A percentile compares a stretch with the other conserved stretches of the same genome.
phyloP scores from a whole-genome alignment of 306 rosid species.

The Corylus americana region DNA sequence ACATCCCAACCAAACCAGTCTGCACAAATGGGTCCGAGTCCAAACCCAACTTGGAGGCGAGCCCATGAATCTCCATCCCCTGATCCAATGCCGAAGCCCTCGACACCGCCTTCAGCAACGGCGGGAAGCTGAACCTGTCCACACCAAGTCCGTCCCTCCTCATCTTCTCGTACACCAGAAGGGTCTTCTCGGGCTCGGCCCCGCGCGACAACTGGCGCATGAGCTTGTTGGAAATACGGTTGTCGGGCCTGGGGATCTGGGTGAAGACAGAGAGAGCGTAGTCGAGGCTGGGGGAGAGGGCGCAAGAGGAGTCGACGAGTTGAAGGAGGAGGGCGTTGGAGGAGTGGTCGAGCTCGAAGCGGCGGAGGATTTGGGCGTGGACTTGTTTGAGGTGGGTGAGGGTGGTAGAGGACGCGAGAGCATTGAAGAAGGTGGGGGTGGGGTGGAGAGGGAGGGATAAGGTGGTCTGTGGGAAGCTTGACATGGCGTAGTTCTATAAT shows the following conservation, averaged over 20 bases:
- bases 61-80: conserved; percentile 80
- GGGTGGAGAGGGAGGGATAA: conserved; percentile 32
- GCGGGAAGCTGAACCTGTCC: conserved; percentile 74
- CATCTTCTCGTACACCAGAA: conserved; percentile 55
- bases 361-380: conserved; percentile 72
- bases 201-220: conserved; percentile 64
- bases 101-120: conserved; percentile 62
- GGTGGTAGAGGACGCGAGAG: conserved; percentile 47
- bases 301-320: conserved; percentile 46
- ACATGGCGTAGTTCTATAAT: conserved; percentile 28
- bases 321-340: conserved; percentile 44
- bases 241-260: conserved; percentile 45
- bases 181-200: conserved; percentile 46
- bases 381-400: conserved; percentile 59
- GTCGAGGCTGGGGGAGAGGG: conserved; percentile 48
- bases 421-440: conserved; percentile 34
- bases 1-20: conserved; percentile 70
- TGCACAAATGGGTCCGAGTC: conserved; percentile 68
- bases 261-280: conserved; percentile 68
- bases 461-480: conserved; percentile 20
- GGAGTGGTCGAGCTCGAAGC: conserved; percentile 32
- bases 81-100: conserved; percentile 41
- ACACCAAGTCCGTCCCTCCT: conserved; percentile 44
- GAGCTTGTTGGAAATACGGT: conserved; percentile 61
- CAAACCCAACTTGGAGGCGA: conserved; percentile 62